Evolutionary conservation across 345 rosid species (phyloP).

Genomic region (Gossypium rotundifolium): DNA sequence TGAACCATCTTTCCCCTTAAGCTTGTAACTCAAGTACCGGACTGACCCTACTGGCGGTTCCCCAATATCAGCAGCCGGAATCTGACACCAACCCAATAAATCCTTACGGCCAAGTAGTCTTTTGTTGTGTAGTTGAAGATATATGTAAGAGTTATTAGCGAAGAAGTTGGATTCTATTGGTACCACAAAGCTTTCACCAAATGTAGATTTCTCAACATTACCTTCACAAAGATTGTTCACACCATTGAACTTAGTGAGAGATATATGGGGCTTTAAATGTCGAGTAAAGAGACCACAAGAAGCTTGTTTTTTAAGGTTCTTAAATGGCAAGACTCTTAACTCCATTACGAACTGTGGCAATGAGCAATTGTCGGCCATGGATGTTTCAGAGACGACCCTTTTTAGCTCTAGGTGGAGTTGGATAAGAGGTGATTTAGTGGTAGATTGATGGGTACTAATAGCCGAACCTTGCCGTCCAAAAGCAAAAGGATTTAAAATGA

Average conservation of each 20-base stretch:
- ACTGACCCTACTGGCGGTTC: constrained; percentile 17
- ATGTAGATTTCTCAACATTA: constrained; percentile 30
- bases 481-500: too few species aligned
- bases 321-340: constrained; percentile 37
- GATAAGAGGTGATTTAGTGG: not conserved
- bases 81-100: constrained; percentile 42
- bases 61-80: constrained; percentile 33
- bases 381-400: not conserved
- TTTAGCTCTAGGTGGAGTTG: not conserved
- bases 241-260: constrained; percentile 22
- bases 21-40: constrained; percentile 35
- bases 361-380: not conserved
- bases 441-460: not conserved
- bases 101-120: constrained; percentile 22
- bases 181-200: constrained; percentile 35
- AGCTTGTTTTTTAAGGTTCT: constrained; percentile 26
- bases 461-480: too few species aligned
- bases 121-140: constrained; percentile 28
- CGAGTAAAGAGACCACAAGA: constrained; percentile 18
- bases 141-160: constrained; percentile 18
- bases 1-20: constrained; percentile 33
- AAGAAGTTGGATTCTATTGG: constrained; percentile 26
- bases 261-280: constrained; percentile 26
- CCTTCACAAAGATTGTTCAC: constrained; percentile 20
- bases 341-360: constrained; percentile 20